Evolutionary conservation across 2,329 filamentous ascomycete species (phyloP).

Genomic region (Akanthomyces lecanii): DNA sequence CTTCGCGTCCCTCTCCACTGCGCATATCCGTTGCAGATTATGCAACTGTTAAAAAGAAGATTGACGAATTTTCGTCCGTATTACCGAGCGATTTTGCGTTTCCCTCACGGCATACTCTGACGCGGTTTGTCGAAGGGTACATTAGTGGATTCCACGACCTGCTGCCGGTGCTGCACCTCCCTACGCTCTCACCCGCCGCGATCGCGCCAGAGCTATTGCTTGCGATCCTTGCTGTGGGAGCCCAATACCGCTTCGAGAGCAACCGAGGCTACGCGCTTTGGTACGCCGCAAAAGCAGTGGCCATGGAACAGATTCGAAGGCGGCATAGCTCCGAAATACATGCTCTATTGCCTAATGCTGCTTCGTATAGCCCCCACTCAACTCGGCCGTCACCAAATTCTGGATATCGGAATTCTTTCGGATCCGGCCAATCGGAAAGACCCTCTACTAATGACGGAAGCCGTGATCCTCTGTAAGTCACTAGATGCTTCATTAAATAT

Average conservation of each 20-base stretch:
- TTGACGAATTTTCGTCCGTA: slow-evolving; percentile 58
- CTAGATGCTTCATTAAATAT: not conserved
- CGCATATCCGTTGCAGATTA: slow-evolving; percentile 53
- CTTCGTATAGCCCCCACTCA: slow-evolving; percentile 57
- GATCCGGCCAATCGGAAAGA: slow-evolving; percentile 53
- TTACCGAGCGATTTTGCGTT: slow-evolving; percentile 61
- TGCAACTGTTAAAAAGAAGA: slow-evolving; percentile 51
- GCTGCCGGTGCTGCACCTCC: slow-evolving; percentile 60
- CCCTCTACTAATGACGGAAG: slow-evolving; percentile 55
- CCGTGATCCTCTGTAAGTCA: slow-evolving; percentile 54
- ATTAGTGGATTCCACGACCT: slow-evolving; percentile 61
- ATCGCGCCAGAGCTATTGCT: slow-evolving; percentile 65
- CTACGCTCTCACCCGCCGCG: slow-evolving; percentile 60
- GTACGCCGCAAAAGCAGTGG: slow-evolving; percentile 57
- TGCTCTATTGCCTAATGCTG: slow-evolving; percentile 51
- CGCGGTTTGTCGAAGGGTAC: slow-evolving; percentile 66
- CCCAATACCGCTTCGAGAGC: slow-evolving; percentile 61
- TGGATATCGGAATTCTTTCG: slow-evolving; percentile 55
- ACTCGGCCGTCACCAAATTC: slow-evolving; percentile 55
- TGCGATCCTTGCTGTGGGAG: slow-evolving; percentile 63
- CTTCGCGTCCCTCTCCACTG: slow-evolving; percentile 33
- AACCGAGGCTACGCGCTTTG: slow-evolving; percentile 56
- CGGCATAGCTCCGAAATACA: slow-evolving; percentile 55
- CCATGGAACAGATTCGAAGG: slow-evolving; percentile 54
- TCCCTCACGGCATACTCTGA: slow-evolving; percentile 64